Base-by-base conservation (phyloP, 345 rosid species). In the Pugionium cornutum region DNA sequence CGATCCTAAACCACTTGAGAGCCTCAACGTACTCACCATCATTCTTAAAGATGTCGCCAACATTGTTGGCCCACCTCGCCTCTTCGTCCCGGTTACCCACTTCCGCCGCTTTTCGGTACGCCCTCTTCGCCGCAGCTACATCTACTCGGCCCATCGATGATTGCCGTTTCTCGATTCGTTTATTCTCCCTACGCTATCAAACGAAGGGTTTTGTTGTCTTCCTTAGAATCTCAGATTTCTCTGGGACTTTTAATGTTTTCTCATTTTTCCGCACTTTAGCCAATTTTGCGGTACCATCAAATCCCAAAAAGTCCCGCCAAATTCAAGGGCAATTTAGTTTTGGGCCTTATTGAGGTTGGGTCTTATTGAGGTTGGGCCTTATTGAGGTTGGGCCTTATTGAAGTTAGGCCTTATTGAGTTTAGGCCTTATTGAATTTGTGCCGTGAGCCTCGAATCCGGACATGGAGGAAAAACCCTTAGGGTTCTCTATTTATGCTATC, bases 61-160 rank as follows among this genome's bases (percentile, higher is more conserved):
- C 83, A 58, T 85, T 78, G 58, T 94, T 94, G 1, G 99, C 99
- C 97, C 97, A 90, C 58, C 88, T 81, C 53, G 96, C 99, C 62
- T 94, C 96, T 82, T 94, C 99, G 53, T 78, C 79, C 33, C 85
- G 63, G 75, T 94, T 83, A 68, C 97, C 99, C 56, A 76, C 85
- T 60, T 67, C 87, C 78, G 52, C 53, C 9, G 99, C 95, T 2
- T 30, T 82, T 67, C 78, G 68, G 82, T 81, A 88, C 1, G 87
- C 68, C 34, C 83, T 82, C 79, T 82, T 94, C 77, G 96, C 96
- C 52, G 75, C 76, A 81, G 47, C 73, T 77, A 73, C 31, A 29
- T 77, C 40, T 68, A 82, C 78, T 50, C 86, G 76, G 0, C 57
- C 81, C 97, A 89, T 89, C 30, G 30, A 41, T 25, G 1, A 5